Evolutionary conservation across 2,329 filamentous ascomycete species (phyloP).

Genomic region (Orbilia brochopaga): DNA sequence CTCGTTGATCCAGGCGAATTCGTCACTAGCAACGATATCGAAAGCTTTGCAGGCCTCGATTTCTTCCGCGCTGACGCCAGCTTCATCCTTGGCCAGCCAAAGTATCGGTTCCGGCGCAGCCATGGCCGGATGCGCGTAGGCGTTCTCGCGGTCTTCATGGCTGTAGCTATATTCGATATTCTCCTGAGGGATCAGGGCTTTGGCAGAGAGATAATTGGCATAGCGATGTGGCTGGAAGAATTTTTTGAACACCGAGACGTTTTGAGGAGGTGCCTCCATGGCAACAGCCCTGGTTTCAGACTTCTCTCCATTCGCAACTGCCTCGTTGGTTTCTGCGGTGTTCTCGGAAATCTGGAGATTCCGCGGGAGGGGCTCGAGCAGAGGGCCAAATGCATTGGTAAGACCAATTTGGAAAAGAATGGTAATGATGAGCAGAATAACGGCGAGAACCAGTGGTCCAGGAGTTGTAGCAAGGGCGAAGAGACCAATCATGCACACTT

Average conservation of each 20-base stretch:
- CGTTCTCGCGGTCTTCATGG: constrained; percentile 68
- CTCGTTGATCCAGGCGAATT: constrained; percentile 72
- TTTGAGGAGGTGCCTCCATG: constrained; percentile 60
- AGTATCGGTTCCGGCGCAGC: constrained; percentile 69
- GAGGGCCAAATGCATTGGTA: constrained; percentile 73
- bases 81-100: constrained; percentile 82
- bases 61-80: constrained; percentile 78
- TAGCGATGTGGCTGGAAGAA: constrained; percentile 82
- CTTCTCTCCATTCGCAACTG: constrained; percentile 55
- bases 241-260: constrained; percentile 67
- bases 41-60: constrained; percentile 70
- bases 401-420: constrained; percentile 76
- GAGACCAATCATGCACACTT: constrained; percentile 82
- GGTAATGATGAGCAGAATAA: constrained; percentile 76
- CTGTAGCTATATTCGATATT: constrained; percentile 67
- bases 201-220: constrained; percentile 73
- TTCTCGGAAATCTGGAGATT: constrained; percentile 69
- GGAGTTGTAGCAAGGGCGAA: constrained; percentile 73
- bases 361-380: constrained; percentile 79
- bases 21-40: constrained; percentile 80
- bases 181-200: constrained; percentile 69
- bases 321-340: constrained; percentile 57
- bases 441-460: constrained; percentile 76
- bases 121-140: constrained; percentile 76
- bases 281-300: constrained; percentile 56